Evolutionary conservation across 2,329 filamentous ascomycete species (phyloP), one percentile per base, ranked within the genome.

Genomic region (Neurospora sp.): DNA sequence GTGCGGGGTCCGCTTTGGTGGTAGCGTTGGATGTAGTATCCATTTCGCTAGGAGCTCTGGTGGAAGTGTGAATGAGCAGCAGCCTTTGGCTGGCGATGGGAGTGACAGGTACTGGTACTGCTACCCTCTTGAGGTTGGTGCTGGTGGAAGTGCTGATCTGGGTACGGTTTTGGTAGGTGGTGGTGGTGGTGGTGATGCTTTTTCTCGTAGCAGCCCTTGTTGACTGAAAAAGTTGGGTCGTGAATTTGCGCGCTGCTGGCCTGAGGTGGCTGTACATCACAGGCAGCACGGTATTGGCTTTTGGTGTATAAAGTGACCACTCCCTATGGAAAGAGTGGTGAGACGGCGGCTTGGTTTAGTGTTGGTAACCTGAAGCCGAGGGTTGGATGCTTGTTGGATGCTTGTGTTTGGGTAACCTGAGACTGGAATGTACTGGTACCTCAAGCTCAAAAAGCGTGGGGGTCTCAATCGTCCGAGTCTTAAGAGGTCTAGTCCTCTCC

Each of bases 1-100:
- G 19, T 68, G 68, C 69, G 68, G 68, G 68, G 68, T 66, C 33
- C 46, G 52, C 40, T 58, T 36, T 42, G 15, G 38, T 19, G 38
- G 38, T 43, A 66, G n/a, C 33, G 33, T 23, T 67, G 36, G 66
- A 39, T 8, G 19, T 33, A 33, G 28, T 33, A 33, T 33, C 28
- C 28, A 33, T 33, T 33, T 33, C 28, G 28, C 28, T 33, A 33
- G 1, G 0, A 23, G 19, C 3, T 13, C 6, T 15, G 19, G 19
- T 28, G 43, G 19, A 52, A 28, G 19, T 28, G 11, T 52, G 46
- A 23, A 52, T 7, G 43, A 52, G 28, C 28, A 28, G 28, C 28
- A 28, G 43, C 66, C n/a, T 66, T 38, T 23, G 38, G 28, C 58
- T 38, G 36, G 13, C 15, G n/a, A 17, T 19, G 11, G 10, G 5